Conservation (phyloP, 2,329 filamentous ascomycete species). For the Fusarium clavum region DNA sequence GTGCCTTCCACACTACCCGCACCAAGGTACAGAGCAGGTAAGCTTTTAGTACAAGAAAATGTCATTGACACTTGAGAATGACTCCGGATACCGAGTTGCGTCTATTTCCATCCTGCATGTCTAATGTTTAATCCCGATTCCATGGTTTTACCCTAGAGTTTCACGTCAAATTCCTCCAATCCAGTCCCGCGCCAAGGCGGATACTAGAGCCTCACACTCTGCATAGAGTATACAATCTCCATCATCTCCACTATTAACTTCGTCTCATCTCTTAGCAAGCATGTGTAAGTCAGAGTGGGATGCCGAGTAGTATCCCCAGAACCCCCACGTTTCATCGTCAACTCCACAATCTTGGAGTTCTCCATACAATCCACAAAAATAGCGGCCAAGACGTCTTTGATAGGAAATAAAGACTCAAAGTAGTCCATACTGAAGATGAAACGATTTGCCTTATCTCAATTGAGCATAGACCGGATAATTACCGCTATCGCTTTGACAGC, state of each 20-base stretch:
- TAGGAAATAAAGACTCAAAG: neutral
- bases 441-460: neutral
- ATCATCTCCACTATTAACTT: neutral
- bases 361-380: neutral
- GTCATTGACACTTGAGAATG: neutral
- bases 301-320: neutral
- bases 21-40: no score
- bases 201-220: neutral
- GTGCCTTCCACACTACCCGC: neutral
- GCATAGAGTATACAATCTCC: neutral
- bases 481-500: neutral
- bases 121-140: neutral
- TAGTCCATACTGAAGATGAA: neutral
- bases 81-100: neutral
- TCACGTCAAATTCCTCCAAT: neutral
- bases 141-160: neutral
- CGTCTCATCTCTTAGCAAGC: neutral
- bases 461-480: neutral
- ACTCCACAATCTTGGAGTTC: neutral
- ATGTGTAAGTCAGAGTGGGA: neutral
- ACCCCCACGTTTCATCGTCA: neutral
- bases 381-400: neutral
- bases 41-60: neutral
- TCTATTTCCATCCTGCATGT: neutral
- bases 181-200: neutral